Evolutionary conservation across 768 basidiomycete genomes (phyloP).

Genomic region (Coprinellus micaceus): DNA sequence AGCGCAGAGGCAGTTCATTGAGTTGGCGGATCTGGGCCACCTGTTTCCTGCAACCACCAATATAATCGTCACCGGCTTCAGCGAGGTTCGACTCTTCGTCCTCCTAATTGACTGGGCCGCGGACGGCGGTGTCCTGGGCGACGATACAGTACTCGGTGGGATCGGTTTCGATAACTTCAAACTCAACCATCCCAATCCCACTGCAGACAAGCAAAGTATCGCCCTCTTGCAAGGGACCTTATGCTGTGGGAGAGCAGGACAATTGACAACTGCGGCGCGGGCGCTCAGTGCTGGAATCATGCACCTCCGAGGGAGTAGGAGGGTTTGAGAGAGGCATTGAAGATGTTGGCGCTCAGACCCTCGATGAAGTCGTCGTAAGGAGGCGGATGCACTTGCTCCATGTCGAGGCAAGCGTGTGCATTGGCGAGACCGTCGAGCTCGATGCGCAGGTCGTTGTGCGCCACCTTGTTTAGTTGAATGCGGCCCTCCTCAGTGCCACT

Average conservation of each 20-base stretch:
- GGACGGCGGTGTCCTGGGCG: constrained; percentile 97
- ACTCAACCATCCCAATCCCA: constrained; percentile 97
- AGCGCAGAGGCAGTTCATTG: constrained; percentile 94
- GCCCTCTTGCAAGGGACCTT: constrained; percentile 93
- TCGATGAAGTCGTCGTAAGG: constrained; percentile 95
- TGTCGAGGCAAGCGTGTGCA: constrained; percentile 93
- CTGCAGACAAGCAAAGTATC: constrained; percentile 99
- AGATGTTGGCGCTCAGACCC: constrained; percentile 96
- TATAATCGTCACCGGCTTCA: constrained; percentile 98
- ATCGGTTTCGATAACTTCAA: constrained; percentile 98
- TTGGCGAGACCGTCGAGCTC: constrained; percentile 96
- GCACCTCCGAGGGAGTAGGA: constrained; percentile 93
- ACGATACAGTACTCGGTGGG: constrained; percentile 98
- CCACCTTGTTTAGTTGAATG: constrained; percentile 98
- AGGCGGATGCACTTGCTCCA: constrained; percentile 98
- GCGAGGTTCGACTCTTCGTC: constrained; percentile 96
- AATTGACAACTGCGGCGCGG: not conserved
- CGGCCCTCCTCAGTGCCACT: constrained; percentile 98
- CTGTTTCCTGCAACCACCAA: constrained; percentile 98
- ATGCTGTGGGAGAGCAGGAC: constrained; percentile 50
- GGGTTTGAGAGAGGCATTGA: constrained; percentile 94
- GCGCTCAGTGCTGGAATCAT: constrained; percentile 12
- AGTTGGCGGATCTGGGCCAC: constrained; percentile 99
- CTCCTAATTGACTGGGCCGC: constrained; percentile 97
- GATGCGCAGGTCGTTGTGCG: constrained; percentile 97